Base-by-base conservation (phyloP, 257 asterid species). In the Buddleja alternifolia region DNA sequence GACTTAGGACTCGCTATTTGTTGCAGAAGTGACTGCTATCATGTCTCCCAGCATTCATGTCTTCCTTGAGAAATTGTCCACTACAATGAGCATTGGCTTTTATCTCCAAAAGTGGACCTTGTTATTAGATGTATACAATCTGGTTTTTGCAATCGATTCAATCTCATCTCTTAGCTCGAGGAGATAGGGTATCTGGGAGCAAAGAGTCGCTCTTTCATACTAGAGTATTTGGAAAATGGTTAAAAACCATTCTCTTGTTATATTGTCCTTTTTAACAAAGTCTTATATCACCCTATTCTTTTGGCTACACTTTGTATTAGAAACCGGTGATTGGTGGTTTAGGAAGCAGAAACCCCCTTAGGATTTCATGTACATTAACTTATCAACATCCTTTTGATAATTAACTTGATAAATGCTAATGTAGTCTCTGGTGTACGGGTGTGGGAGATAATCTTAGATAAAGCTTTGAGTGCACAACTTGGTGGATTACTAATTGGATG, bases 31-130 rank as follows among this genome's bases (percentile, higher is more conserved):
- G 54, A 37, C 46, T 14, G 39, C 63, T 47, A 44, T 34, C 50
- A 72, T 36, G 64, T 59, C 24, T 59, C 50, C 41, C 65, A n/a
- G 24, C 41, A 20, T 40, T 42, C 50, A 25, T 32, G 32, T 62
- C 23, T 20, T 55, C 29, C 23, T 32, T 7, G 62, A 37, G 52
- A 21, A 68, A 11, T 29, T 36, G 45, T 23, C 61, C 61, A 15
- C 45, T 52, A 32, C 41, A n/a, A 9, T 14, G 37, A 8, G 15
- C 8, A 17, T 32, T n/a, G 29, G 10, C 19, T 21, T 32, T n/a
- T 42, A 11, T 25, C 23, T 67, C 62, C 14, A 19, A 37, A 17
- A 39, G 51, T 32, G 24, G 63, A 59, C 45, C 39, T 51, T 24
- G 56, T 58, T 14, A 5, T 42, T 3, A 40, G 16, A 23, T 58